These are phyloP conservation scores for Adansonia grandidieri DNA, from an alignment of 441 rosid genomes.

Conservation along the genomic window DNA sequence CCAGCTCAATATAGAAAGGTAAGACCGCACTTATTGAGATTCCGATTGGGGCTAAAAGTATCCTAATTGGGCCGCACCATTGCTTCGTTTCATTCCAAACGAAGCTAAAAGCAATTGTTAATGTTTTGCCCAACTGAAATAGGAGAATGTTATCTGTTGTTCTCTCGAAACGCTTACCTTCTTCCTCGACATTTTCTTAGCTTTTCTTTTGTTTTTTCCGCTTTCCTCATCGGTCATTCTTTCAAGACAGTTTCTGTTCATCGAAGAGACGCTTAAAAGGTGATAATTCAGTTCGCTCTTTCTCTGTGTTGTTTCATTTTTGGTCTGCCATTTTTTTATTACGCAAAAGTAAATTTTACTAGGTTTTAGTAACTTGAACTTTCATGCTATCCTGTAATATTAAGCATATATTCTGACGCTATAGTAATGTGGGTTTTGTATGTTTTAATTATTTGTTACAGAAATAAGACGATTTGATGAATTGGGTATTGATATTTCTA, in stretches of 20 bases:
- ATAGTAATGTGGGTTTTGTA: background rate
- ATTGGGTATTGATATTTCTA: constrained; percentile 33
- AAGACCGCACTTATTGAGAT: no score
- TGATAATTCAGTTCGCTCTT: background rate
- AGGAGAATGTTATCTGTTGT: no score
- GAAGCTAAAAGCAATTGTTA: no score
- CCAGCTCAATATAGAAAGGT: background rate
- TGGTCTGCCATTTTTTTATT: background rate
- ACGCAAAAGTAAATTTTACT: no score
- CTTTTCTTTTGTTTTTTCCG: no score
- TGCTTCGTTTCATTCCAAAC: no score
- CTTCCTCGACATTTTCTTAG: no score
- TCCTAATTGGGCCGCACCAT: no score
- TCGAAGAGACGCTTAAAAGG: background rate
- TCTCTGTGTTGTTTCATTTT: background rate
- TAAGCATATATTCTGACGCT: background rate
- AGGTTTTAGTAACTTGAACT: background rate
- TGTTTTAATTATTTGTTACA: constrained; percentile 21
- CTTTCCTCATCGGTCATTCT: background rate
- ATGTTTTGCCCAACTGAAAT: no score
- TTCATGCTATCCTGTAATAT: background rate
- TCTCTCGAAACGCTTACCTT: no score
- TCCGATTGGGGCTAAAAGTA: no score
- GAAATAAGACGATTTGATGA: constrained; percentile 31
- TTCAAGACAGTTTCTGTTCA: background rate